Evolutionary conservation across 108 stramenopile genomes (phyloP).

Genomic region (Skeletonema costatum): DNA sequence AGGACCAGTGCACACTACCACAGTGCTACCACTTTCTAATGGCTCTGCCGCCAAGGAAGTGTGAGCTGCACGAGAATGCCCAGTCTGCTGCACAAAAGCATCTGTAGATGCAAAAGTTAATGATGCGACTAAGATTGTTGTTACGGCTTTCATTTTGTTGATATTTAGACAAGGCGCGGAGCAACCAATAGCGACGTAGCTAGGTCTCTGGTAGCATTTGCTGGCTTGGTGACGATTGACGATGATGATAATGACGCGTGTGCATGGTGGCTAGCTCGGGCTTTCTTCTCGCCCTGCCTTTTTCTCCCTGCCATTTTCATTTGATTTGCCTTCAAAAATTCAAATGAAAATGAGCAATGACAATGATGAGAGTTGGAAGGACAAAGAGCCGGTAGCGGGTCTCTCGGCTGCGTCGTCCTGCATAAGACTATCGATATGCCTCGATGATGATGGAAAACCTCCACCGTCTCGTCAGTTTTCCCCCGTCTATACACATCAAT

Average conservation of each 20-base stretch:
- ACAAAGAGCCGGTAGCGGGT: constrained; percentile 42
- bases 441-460: background rate
- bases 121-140: background rate
- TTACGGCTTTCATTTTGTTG: background rate
- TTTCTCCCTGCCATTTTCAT: no score
- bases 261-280: no score
- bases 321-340: no score
- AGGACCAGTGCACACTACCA: constrained; percentile 70
- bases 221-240: no score
- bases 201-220: no score
- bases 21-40: constrained; percentile 56
- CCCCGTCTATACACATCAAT: constrained; percentile 85
- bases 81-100: background rate
- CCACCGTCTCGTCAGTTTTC: constrained; percentile 41
- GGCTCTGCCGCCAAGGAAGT: constrained; percentile 31
- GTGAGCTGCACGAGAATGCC: background rate
- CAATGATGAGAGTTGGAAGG: background rate
- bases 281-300: no score
- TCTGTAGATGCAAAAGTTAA: background rate
- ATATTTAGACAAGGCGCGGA: background rate
- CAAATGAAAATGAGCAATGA: background rate
- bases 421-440: constrained; percentile 28
- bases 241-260: no score
- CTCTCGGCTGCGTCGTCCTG: constrained; percentile 49
- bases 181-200: background rate